Base-by-base conservation (phyloP, 1,284 basidiomycete species). In the Ganoderma sinense region DNA sequence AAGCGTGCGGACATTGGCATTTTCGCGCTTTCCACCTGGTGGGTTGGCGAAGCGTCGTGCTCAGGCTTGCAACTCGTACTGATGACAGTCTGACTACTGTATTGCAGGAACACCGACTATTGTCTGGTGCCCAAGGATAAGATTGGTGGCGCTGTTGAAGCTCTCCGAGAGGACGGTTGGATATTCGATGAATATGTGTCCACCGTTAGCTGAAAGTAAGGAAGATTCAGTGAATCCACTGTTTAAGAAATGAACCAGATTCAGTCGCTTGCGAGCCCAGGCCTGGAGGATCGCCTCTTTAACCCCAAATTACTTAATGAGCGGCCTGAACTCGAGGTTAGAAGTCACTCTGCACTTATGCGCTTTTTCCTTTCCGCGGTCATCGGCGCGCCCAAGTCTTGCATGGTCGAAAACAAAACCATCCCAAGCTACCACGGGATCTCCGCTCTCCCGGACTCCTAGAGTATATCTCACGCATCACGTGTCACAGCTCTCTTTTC, bases 21-120 rank as follows among this genome's bases (percentile, higher is more conserved):
- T 6, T 93, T 91, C 76, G 88, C 86, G 13, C 72, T 91, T 36
- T 92, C 91, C 13, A 93, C 92, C n/a, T 94, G 89, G 91, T 91
- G 73, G 73, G 83, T 77, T 45, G 16, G 26, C 31, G 29, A n/a
- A 16, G 2, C n/a, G 16, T 14, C 16, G 0, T n/a, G n/a, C n/a
- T n/a, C n/a, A n/a, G 45, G 7, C 20, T 31, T 56, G n/a, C 33
- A 29, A 45, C n/a, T 20, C 1, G 41, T 23, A 36, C 33, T 59
- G 23, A 23, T 51, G 1, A n/a, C 16, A 6, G n/a, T n/a, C 1
- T 36, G 36, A 36, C 6, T 36, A 36, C 36, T 1, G 6, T 36
- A 53, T 36, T 18, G 41, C 67, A 91, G 89, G 88, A 87, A 90
- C 76, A 90, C 89, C 4, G 89, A 91, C 74, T 90, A 88, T 74